Evolutionary conservation across 805 yeast genomes (phyloP), one percentile per base, ranked within the genome.

Genomic region (Candida railenensis): DNA sequence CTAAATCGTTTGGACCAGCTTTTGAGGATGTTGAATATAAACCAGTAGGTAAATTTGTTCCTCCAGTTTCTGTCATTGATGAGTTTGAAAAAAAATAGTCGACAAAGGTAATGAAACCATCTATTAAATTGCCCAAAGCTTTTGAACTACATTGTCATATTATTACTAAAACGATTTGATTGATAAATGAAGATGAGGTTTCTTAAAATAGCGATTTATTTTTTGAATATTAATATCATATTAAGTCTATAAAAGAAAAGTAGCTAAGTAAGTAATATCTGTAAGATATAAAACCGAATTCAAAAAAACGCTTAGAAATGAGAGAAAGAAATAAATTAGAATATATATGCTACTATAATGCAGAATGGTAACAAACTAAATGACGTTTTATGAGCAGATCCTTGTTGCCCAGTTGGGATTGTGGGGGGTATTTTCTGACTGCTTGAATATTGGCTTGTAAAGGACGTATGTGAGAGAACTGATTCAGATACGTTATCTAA

Each of bases 61-160:
- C 50, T 43, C 74, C 77, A 14, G 45, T 53, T 3, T 64, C 74
- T 21, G 76, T 74, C 12, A 71, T 73, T 41, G 65, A 70, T 38
- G 74, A 73, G 47, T 70, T 61, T 38, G 49, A 37, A 33, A 14
- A 37, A 33, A 14, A 11, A 42, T 33, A 16, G 30, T 25, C 5
- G 11, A 11, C 30, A 25, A 7, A 25, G 30, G 30, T 7, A 11
- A 25, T 25, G 30, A 11, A 7, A 25, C 30, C 5, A 7, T 25
- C 30, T 7, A 25, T 25, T 25, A 11, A 25, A 25, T 7, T 25
- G 30, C 9, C 9, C 30, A 7, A 7, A 11, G 30, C 30, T 25
- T 7, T 25, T 25, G 11, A 25, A 7, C 30, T 25, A 11, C 5
- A 25, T 25, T 25, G 5, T 25, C 11, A 25, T 25, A 25, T 25